Evolutionary conservation across 768 basidiomycete species (phyloP), one percentile per base, ranked within the genome.

Genomic region (Melanogaster broomeanus): DNA sequence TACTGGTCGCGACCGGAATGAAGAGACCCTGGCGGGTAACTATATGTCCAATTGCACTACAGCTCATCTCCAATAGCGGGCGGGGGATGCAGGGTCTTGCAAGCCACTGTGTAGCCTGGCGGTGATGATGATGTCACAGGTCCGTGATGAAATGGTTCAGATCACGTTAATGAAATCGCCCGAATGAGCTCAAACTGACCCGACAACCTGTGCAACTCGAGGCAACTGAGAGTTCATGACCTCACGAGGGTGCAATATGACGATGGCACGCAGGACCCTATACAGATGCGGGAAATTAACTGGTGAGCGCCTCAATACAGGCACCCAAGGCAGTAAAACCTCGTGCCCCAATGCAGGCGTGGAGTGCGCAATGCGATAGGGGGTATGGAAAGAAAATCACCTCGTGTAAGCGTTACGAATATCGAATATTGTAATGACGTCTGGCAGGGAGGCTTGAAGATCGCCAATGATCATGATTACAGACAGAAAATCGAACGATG

Each of bases 331-430:
- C 46, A 45, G 53, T 46, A 52, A 52, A 53, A 55, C 47, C 60
- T 61, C 60, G 60, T 61, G 60, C 56, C 45, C 45, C 33, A 38
- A 52, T 31, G 42, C 52, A 58, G 52, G 56, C 45, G 43, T 59
- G 58, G 53, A 45, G 57, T 55, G 12, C 39, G 25, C 25, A 34
- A 35, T 42, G n/a, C 27, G 15, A 12, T 45, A 42, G 46, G 55
- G 59, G 21, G 53, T 61, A 52, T 51, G 34, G 28, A 52, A 50
- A 61, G 59, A 54, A 58, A 55, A 58, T 58, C 60, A 48, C 42
- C 39, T 48, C 2, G 49, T 55, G 21, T 45, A 57, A 51, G 47
- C 2, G 54, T 24, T 48, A 35, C 38, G 19, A n/a, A n/a, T n/a
- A n/a, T n/a, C n/a, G n/a, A n/a, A n/a, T n/a, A n/a, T n/a, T n/a